phyloP scores from a whole-genome alignment of 208 protist species.

The Crithidia thermophila region DNA sequence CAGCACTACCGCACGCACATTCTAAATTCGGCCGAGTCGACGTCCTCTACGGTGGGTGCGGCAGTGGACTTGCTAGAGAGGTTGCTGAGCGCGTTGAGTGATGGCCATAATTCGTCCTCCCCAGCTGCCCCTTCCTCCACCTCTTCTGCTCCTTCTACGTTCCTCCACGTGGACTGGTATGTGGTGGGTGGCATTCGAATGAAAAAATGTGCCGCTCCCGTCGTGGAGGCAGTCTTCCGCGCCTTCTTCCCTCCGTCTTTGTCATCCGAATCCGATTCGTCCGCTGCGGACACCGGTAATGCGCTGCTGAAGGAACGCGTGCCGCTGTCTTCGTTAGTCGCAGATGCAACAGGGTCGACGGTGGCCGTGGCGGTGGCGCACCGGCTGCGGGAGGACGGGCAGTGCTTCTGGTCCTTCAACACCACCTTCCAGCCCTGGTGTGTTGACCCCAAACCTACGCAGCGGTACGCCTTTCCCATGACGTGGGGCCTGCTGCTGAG shows the following conservation, averaged over 20 bases:
- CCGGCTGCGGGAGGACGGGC: conserved; percentile 66
- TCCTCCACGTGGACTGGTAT: conserved; percentile 72
- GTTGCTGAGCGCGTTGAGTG: too few relatives aligned
- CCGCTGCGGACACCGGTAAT: neutral
- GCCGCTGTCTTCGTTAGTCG: neutral
- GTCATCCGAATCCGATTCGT: too few relatives aligned
- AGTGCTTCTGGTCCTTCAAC: conserved; percentile 74
- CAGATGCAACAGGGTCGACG: neutral
- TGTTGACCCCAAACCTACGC: conserved; percentile 13
- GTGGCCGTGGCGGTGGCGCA: conserved; percentile 31
- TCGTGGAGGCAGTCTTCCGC: conserved; percentile 38
- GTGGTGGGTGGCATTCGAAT: conserved; percentile 57
- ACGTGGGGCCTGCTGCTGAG: conserved; percentile 51
- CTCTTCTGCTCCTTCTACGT: neutral
- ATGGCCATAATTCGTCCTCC: too few relatives aligned
- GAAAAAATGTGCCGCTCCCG: conserved; percentile 31
- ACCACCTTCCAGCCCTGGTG: conserved; percentile 53
- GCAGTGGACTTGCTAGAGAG: neutral
- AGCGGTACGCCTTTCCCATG: conserved; percentile 46
- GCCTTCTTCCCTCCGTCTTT: conserved; percentile 44
- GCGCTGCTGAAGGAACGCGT: conserved; percentile 3
- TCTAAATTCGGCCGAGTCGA: neutral
- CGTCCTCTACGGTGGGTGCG: neutral
- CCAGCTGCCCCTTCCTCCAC: too few relatives aligned
- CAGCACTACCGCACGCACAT: conserved; percentile 89